These are phyloP conservation scores for Sphagnum fallax DNA, from an alignment of 228 moss, liverwort and hornwort genomes.

Conservation along the genomic window DNA sequence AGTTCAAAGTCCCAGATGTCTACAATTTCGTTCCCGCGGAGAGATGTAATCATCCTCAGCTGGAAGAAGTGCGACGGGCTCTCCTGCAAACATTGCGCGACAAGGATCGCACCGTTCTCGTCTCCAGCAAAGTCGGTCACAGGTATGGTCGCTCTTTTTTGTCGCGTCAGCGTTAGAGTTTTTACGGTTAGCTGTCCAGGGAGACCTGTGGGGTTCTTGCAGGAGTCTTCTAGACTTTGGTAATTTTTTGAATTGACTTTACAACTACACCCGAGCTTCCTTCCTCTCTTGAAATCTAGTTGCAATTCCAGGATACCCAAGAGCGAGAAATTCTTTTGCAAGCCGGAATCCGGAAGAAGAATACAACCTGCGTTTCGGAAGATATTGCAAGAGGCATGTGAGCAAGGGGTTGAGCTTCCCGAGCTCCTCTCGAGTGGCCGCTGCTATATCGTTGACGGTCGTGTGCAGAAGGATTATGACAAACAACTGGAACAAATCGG, in stretches of 20 bases:
- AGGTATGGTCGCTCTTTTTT: not conserved
- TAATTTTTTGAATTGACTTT: not conserved
- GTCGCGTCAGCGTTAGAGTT: not conserved
- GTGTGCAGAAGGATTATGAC: not conserved
- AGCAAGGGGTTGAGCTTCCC: not conserved
- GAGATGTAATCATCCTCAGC: not conserved
- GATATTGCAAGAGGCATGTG: not conserved
- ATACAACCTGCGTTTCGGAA: not conserved
- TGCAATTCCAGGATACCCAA: not conserved
- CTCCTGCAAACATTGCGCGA: conserved; percentile 3
- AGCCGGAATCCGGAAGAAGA: not conserved
- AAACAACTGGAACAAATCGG: not conserved
- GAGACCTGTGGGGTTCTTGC: not conserved
- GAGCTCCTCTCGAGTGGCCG: not conserved
- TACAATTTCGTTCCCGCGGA: conserved; percentile 11
- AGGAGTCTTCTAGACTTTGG: not conserved
- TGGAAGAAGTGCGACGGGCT: not conserved
- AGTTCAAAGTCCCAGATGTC: not conserved
- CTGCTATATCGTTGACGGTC: conserved; percentile 5
- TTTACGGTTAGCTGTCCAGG: not conserved
- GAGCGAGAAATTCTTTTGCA: not conserved
- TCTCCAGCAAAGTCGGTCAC: conserved; percentile 4
- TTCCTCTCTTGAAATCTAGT: not conserved
- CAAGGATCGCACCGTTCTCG: not conserved
- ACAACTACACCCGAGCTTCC: not conserved